Evolutionary conservation across 768 basidiomycete genomes (phyloP).

Genomic region (Russula emetica): DNA sequence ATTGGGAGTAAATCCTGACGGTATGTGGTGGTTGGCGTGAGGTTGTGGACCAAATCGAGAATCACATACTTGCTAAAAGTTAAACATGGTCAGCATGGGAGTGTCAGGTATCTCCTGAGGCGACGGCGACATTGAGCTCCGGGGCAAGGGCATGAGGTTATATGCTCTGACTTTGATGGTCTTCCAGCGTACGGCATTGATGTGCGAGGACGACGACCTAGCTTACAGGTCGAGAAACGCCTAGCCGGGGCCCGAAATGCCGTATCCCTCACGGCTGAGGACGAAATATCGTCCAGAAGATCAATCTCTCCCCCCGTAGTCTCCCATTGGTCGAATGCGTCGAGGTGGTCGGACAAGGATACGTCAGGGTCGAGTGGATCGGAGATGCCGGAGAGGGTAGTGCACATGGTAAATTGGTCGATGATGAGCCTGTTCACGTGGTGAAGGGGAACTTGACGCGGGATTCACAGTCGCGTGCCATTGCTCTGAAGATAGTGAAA

Average conservation of each 20-base stretch:
- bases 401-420: constrained; percentile 4
- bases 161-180: constrained; percentile 4
- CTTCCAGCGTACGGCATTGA: not conserved
- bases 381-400: constrained; percentile 11
- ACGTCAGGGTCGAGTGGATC: constrained; percentile 12
- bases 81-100: too few species aligned
- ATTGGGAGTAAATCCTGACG: too few species aligned
- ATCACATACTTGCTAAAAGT: too few species aligned
- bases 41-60: too few species aligned
- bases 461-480: not conserved
- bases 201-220: not conserved
- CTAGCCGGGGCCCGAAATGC: not conserved
- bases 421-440: constrained; percentile 2
- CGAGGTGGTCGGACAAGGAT: constrained; percentile 4
- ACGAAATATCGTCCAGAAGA: constrained; percentile 17
- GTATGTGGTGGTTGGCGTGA: too few species aligned
- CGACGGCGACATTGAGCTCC: constrained; percentile 15
- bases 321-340: constrained; percentile 3
- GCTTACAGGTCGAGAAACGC: constrained; percentile 11
- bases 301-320: not conserved
- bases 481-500: not conserved
- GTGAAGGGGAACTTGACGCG: too few species aligned
- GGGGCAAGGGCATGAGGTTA: constrained; percentile 14
- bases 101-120: too few species aligned
- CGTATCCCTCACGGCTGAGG: constrained; percentile 10